Conservation (phyloP, 169 alveolate genomes). For the Pseudocohnilembus persalinus region DNA sequence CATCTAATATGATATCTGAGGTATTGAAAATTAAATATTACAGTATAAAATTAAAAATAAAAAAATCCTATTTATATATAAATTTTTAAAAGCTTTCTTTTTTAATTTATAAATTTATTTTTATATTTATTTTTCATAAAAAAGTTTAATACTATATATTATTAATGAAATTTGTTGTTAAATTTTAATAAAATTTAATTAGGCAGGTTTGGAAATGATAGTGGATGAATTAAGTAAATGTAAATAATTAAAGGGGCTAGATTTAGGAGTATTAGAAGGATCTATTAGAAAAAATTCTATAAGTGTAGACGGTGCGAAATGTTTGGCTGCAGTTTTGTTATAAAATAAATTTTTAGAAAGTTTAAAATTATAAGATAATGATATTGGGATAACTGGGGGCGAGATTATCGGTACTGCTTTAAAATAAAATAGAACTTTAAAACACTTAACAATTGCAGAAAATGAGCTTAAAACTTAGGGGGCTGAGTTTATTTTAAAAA, state of each 20-base stretch:
- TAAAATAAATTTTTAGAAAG: conserved; percentile 72
- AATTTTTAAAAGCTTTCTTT: no score
- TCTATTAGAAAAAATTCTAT: conserved; percentile 81
- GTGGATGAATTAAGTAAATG: conserved; percentile 77
- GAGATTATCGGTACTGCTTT: conserved; percentile 86
- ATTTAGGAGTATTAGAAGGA: conserved; percentile 84
- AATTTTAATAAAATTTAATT: no score
- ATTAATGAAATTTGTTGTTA: no score
- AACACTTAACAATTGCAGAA: conserved; percentile 78
- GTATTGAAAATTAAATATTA: no score
- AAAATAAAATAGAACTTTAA: conserved; percentile 68
- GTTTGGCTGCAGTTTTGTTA: conserved; percentile 76
- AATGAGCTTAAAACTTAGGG: conserved; percentile 86
- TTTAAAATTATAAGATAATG: conserved; percentile 80
- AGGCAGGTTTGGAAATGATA: conserved; percentile 80
- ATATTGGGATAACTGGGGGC: conserved; percentile 84
- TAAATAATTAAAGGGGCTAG: conserved; percentile 60
- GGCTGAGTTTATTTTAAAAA: conserved; percentile 77
- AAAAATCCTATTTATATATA: no score
- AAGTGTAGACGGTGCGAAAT: conserved; percentile 82
- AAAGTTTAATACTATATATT: no score
- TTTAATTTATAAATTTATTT: no score
- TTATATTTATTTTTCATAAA: no score
- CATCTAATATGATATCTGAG: conserved; percentile 84
- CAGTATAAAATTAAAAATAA: no score